Conservation (phyloP, 306 rosid species). For the Datisca glomerata region DNA sequence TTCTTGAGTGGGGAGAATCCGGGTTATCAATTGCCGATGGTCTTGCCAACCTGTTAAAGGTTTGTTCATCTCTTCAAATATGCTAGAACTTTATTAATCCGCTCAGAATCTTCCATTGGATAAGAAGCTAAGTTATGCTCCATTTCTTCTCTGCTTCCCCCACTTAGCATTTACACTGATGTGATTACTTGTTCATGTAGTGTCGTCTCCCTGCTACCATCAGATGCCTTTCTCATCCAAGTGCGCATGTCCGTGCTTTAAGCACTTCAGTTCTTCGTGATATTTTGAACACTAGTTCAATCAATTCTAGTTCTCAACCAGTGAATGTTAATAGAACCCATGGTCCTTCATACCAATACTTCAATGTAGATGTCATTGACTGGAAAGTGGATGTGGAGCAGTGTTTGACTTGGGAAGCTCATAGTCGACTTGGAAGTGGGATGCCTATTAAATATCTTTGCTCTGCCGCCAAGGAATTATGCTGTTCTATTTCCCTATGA, state of each 20-base stretch:
- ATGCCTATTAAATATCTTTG: slow-evolving; percentile 55
- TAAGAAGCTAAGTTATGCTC: not conserved
- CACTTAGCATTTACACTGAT: slow-evolving; percentile 1
- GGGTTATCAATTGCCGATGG: slow-evolving; percentile 90
- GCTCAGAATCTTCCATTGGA: not conserved
- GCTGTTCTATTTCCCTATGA: slow-evolving; percentile 54
- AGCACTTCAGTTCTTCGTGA: slow-evolving; percentile 93
- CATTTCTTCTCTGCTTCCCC: not conserved
- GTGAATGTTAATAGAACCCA: slow-evolving; percentile 29
- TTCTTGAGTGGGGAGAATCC: slow-evolving; percentile 81
- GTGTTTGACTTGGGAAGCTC: slow-evolving; percentile 90
- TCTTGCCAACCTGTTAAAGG: slow-evolving; percentile 57
- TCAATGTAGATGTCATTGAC: slow-evolving; percentile 43
- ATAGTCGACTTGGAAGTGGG: slow-evolving; percentile 53
- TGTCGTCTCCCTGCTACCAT: slow-evolving; percentile 77
- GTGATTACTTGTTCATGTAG: slow-evolving; percentile 28
- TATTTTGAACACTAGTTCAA: slow-evolving; percentile 48
- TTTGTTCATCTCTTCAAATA: not conserved
- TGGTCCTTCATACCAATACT: slow-evolving; percentile 37
- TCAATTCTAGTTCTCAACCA: slow-evolving; percentile 35
- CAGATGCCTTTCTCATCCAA: slow-evolving; percentile 82
- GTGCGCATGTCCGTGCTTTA: slow-evolving; percentile 79
- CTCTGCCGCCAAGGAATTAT: slow-evolving; percentile 74
- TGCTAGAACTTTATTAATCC: not conserved
- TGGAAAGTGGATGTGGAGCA: slow-evolving; percentile 80